phyloP scores from a whole-genome alignment of 108 stramenopile genomes.

The Bacterosira constricta region DNA sequence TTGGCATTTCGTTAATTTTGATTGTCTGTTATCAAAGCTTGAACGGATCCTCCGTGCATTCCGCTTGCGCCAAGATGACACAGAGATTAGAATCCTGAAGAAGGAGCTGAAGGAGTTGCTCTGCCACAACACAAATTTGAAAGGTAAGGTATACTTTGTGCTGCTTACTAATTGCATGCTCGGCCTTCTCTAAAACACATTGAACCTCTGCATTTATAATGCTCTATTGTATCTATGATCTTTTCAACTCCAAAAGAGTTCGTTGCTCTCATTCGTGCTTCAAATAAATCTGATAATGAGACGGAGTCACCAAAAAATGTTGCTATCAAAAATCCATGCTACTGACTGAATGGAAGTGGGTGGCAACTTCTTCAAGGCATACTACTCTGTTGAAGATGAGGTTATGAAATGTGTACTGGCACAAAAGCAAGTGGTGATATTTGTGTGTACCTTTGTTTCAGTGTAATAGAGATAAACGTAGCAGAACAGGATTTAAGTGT shows the following conservation, averaged over 20 bases:
- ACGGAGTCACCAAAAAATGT: constrained; percentile 15
- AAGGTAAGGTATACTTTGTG: constrained; percentile 3
- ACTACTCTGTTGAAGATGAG: too few relatives aligned
- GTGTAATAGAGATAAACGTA: too few relatives aligned
- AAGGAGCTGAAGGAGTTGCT: constrained; percentile 33
- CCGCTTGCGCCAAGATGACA: constrained; percentile 21
- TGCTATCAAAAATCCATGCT: background rate
- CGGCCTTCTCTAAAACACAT: background rate
- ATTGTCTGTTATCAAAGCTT: constrained; percentile 6
- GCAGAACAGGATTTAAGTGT: too few relatives aligned
- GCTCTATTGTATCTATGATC: background rate
- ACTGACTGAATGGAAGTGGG: too few relatives aligned
- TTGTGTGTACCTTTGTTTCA: too few relatives aligned
- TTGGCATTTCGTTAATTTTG: background rate
- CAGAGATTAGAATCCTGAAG: constrained; percentile 12
- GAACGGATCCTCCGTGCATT: constrained; percentile 21
- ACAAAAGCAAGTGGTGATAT: too few relatives aligned
- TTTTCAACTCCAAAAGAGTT: constrained; percentile 21
- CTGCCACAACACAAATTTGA: constrained; percentile 38
- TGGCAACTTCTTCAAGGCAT: too few relatives aligned
- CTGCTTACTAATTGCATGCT: background rate
- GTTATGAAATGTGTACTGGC: too few relatives aligned
- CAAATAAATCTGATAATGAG: constrained; percentile 5
- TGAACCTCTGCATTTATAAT: background rate
- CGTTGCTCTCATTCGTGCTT: constrained; percentile 26